Conservation (phyloP, 1,284 basidiomycete genomes). For the Ganoderma resinaceum region DNA sequence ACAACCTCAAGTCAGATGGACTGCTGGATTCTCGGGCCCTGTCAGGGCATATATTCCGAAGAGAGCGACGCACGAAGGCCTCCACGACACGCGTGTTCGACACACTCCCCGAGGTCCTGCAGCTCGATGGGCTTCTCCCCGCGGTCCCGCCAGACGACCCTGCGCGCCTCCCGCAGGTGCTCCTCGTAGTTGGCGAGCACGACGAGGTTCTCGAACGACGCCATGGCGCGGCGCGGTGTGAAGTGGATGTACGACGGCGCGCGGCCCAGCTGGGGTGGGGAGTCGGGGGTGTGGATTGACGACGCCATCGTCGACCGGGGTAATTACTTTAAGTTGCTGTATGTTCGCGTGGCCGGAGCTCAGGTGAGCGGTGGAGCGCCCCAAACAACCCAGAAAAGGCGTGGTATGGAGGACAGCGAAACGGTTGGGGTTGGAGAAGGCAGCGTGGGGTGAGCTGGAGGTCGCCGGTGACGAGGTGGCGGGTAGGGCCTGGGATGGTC, state of each 20-base stretch:
- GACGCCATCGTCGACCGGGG: conserved; percentile 22
- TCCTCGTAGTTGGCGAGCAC: conserved; percentile 83
- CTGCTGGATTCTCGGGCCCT: neutral
- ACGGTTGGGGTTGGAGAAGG: conserved; percentile 9
- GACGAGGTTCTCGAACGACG: conserved; percentile 82
- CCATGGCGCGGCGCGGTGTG: conserved; percentile 63
- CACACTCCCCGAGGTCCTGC: conserved; percentile 69
- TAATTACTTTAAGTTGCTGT: conserved; percentile 3
- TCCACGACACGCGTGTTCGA: conserved; percentile 78
- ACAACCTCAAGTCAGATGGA: neutral
- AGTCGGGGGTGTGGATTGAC: conserved; percentile 29
- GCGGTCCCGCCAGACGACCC: conserved; percentile 85
- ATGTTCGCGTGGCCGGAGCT: conserved; percentile 1
- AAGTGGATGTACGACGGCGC: conserved; percentile 47
- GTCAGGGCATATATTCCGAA: neutral
- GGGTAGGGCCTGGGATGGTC: neutral
- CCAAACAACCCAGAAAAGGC: neutral
- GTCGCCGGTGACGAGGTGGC: neutral
- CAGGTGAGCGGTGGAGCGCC: neutral
- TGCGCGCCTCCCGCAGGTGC: conserved; percentile 69
- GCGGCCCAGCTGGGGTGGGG: conserved; percentile 32
- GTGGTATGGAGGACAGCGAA: neutral
- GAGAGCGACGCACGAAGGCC: conserved; percentile 71
- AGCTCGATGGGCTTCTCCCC: conserved; percentile 81
- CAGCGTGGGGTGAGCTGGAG: neutral